phyloP scores from a whole-genome alignment of 345 rosid genomes.

The Populus pruinosa region DNA sequence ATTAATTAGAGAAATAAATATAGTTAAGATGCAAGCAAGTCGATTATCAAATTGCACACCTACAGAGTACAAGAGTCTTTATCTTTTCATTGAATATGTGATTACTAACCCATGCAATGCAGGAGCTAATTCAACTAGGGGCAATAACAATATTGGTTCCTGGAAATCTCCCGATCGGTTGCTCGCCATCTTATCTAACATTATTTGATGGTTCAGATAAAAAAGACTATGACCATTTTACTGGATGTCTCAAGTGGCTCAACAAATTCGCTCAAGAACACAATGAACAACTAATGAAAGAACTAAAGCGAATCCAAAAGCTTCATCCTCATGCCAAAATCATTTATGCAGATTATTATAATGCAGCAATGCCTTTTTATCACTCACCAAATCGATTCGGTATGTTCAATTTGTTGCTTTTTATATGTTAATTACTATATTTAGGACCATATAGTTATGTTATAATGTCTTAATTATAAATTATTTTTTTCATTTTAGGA shows the following conservation, averaged over 20 bases:
- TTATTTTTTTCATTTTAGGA: background rate
- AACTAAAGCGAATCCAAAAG: constrained; percentile 14
- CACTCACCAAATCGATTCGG: constrained; percentile 43
- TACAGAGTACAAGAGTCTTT: too few species aligned
- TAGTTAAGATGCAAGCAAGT: too few species aligned
- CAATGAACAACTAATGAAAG: constrained; percentile 31
- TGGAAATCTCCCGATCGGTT: constrained; percentile 43
- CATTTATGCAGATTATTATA: constrained; percentile 54
- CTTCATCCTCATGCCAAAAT: constrained; percentile 35
- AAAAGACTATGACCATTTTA: constrained; percentile 30
- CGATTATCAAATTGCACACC: too few species aligned
- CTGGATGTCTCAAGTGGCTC: constrained; percentile 43
- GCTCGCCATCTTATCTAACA: constrained; percentile 30
- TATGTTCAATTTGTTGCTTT: background rate
- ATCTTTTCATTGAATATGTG: background rate
- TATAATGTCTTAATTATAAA: too few species aligned
- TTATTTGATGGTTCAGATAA: constrained; percentile 14
- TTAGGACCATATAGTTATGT: too few species aligned
- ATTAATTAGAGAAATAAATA: too few species aligned
- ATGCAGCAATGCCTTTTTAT: constrained; percentile 37
- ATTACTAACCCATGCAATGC: constrained; percentile 5
- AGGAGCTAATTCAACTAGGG: constrained; percentile 47
- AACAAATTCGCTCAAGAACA: constrained; percentile 38
- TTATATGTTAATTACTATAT: background rate
- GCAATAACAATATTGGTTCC: constrained; percentile 46